Percentiles rank a stretch among this genome's conserved stretches.
phyloP scores from a whole-genome alignment of 495 filamentous ascomycete species.

The Penicillium bovifimosum region DNA sequence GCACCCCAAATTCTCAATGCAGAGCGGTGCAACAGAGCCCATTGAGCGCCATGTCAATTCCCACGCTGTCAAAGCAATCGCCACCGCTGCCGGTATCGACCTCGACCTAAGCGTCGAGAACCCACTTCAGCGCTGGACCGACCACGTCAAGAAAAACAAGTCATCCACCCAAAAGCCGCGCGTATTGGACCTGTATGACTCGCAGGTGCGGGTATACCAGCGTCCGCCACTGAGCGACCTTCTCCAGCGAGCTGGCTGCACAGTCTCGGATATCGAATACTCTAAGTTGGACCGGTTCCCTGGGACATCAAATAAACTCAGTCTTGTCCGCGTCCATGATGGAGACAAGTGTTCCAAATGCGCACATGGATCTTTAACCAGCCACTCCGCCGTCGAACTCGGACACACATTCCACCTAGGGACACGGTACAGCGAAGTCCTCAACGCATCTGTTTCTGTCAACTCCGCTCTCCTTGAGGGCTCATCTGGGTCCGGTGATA shows the following conservation, averaged over 20 bases:
- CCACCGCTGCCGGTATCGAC: constrained; percentile 51
- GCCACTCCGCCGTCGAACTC: constrained; percentile 75
- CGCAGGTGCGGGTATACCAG: constrained; percentile 39
- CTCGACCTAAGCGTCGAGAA: constrained; percentile 67
- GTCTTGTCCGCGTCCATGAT: constrained; percentile 56
- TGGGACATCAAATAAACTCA: constrained; percentile 35
- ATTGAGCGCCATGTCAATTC: constrained; percentile 58
- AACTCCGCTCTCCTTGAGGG: constrained; percentile 24
- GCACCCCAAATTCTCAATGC: constrained; percentile 48
- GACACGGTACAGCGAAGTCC: constrained; percentile 73
- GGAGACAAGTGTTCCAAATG: constrained; percentile 74
- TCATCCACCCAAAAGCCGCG: constrained; percentile 19
- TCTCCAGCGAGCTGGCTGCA: constrained; percentile 25
- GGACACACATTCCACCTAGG: constrained; percentile 95
- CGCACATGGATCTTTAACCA: constrained; percentile 52
- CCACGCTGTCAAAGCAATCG: constrained; percentile 61
- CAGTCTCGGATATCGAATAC: constrained; percentile 32
- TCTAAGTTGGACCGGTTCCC: constrained; percentile 41
- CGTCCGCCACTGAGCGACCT: constrained; percentile 42
- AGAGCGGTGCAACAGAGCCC: constrained; percentile 28
- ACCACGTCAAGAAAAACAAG: constrained; percentile 32
- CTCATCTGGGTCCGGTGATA: constrained; percentile 5
- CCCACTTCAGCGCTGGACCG: constrained; percentile 51
- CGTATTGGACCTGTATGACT: constrained; percentile 42
- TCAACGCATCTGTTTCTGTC: constrained; percentile 55